Evolutionary conservation across 192 early-diverging fungal species (phyloP).

Genomic region (Dimargaris xerosporica): DNA sequence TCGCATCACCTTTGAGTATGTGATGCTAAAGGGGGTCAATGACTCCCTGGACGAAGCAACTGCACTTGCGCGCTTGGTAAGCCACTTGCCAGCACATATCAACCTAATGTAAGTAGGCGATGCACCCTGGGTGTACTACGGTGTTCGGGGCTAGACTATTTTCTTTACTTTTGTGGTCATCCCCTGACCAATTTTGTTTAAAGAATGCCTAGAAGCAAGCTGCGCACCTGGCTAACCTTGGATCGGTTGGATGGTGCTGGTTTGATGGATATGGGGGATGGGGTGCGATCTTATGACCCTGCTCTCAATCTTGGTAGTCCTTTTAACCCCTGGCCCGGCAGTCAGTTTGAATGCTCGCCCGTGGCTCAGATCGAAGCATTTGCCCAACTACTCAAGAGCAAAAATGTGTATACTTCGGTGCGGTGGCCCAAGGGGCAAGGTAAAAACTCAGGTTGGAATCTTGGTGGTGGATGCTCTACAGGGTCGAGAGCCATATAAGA

Average conservation of each 20-base stretch:
- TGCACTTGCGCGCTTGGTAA: slow-evolving; percentile 45
- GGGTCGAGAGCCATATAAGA: background rate
- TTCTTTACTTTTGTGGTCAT: background rate
- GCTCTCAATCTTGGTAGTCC: slow-evolving; percentile 28
- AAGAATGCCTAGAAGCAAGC: background rate
- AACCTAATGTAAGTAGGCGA: slow-evolving; percentile 38
- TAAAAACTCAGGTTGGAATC: background rate
- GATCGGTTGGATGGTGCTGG: background rate
- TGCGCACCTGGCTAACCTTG: background rate
- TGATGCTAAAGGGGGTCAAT: slow-evolving; percentile 78
- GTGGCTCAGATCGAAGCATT: slow-evolving; percentile 38
- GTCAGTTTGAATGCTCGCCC: slow-evolving; percentile 41
- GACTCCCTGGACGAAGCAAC: slow-evolving; percentile 52
- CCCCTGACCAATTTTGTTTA: slow-evolving; percentile 10
- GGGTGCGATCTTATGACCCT: background rate
- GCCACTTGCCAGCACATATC: slow-evolving; percentile 52
- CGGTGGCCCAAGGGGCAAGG: slow-evolving; percentile 41
- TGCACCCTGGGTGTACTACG: no score
- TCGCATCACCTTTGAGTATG: slow-evolving; percentile 84
- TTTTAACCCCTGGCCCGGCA: slow-evolving; percentile 81
- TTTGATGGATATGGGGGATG: background rate
- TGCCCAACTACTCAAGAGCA: slow-evolving; percentile 27
- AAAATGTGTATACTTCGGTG: slow-evolving; percentile 39
- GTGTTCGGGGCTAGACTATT: no score
- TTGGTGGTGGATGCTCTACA: no score